Percentiles rank a stretch among this genome's conserved stretches.
phyloP scores from a whole-genome alignment of 805 yeast genomes.

The Ascoidea asiatica region DNA sequence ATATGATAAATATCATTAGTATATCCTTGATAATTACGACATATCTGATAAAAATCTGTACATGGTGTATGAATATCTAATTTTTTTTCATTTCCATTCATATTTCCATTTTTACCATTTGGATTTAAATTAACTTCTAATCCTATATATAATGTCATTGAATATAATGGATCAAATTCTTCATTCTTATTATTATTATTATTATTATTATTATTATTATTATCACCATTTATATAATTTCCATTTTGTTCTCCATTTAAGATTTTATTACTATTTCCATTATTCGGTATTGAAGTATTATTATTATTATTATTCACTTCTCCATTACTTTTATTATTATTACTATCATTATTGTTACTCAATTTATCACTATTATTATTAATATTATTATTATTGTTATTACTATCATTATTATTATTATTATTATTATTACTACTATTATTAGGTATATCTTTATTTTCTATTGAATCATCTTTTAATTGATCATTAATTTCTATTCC shows the following conservation, averaged over 20 bases:
- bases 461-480: not conserved
- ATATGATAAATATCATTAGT: conserved; percentile 39
- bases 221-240: not conserved
- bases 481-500: too few relatives aligned
- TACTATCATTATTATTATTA: not conserved
- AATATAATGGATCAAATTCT: conserved; percentile 26
- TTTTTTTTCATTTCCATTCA: conserved; percentile 40
- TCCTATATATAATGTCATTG: conserved; percentile 76
- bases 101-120: conserved; percentile 19
- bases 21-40: conserved; percentile 61
- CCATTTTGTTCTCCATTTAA: too few relatives aligned
- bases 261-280: too few relatives aligned
- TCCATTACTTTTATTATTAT: not conserved
- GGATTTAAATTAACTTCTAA: conserved; percentile 32
- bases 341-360: not conserved
- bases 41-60: conserved; percentile 70
- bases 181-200: not conserved
- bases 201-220: too few relatives aligned
- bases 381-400: not conserved
- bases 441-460: not conserved
- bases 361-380: too few relatives aligned
- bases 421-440: too few relatives aligned
- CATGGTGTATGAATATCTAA: conserved; percentile 85
- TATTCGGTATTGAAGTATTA: not conserved
- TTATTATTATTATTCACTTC: too few relatives aligned